Evolutionary conservation across 2,329 filamentous ascomycete genomes (phyloP).

Genomic region (Hypoxylon sp.): DNA sequence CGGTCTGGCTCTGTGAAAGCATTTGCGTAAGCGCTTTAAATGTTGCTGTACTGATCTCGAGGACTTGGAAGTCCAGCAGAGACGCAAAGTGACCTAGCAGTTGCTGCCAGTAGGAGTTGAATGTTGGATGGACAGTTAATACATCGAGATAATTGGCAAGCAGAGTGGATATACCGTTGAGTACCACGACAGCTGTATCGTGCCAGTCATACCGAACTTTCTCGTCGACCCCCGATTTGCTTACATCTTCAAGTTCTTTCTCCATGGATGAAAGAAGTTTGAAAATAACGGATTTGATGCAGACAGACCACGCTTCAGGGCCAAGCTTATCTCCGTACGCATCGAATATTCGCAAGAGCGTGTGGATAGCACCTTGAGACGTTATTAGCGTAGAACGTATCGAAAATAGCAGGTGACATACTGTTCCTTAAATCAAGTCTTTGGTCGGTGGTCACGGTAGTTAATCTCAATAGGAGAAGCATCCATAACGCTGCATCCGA

Average conservation of each 20-base stretch:
- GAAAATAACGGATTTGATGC: constrained; percentile 85
- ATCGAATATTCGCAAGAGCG: constrained; percentile 90
- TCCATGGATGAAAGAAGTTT: constrained; percentile 81
- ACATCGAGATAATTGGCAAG: constrained; percentile 83
- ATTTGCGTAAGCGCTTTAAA: constrained; percentile 78
- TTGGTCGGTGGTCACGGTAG: constrained; percentile 78
- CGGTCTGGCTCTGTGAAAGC: constrained; percentile 66
- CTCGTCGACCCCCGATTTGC: constrained; percentile 58
- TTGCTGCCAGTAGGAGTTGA: constrained; percentile 81
- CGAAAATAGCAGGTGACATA: constrained; percentile 49
- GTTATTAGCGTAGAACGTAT: constrained; percentile 57
- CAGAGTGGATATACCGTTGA: constrained; percentile 80
- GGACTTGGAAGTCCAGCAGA: constrained; percentile 72
- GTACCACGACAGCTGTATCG: constrained; percentile 80
- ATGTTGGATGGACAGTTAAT: constrained; percentile 75
- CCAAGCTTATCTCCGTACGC: constrained; percentile 87
- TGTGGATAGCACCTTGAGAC: constrained; percentile 81
- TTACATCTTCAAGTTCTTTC: constrained; percentile 63
- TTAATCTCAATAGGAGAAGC: constrained; percentile 79
- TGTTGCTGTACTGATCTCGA: constrained; percentile 80
- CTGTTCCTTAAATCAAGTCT: constrained; percentile 85
- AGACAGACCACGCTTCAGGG: constrained; percentile 85
- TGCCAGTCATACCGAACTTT: constrained; percentile 73
- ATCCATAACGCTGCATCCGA: constrained; percentile 84
- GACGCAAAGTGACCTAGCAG: constrained; percentile 78